phyloP scores from a whole-genome alignment of 345 rosid species.

The Lenwebbia sp. region DNA sequence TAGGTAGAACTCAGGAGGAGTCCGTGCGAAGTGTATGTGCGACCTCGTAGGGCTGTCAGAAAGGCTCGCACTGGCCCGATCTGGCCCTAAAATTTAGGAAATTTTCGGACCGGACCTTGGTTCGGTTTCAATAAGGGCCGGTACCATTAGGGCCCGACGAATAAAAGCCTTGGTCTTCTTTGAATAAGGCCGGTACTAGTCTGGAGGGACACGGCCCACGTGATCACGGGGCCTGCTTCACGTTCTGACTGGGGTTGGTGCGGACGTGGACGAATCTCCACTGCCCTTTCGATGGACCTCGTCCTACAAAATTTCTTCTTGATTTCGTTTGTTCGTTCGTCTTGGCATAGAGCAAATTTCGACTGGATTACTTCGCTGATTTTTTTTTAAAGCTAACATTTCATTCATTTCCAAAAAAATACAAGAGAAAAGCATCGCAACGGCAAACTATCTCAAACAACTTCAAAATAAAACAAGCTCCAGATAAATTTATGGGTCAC shows the following conservation, averaged over 20 bases:
- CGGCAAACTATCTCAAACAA: too few species aligned
- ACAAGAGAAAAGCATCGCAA: too few species aligned
- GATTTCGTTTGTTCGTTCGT: neutral
- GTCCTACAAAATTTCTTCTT: neutral
- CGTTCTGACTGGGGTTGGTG: neutral
- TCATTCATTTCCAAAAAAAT: too few species aligned
- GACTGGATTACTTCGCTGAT: neutral
- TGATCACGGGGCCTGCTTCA: neutral
- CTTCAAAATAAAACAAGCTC: too few species aligned
- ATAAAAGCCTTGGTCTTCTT: too few species aligned
- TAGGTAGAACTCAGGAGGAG: neutral
- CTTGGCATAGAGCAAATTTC: neutral
- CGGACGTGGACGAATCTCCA: neutral
- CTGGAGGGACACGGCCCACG: neutral
- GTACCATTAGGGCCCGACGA: too few species aligned
- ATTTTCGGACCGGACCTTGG: too few species aligned
- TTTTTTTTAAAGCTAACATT: neutral
- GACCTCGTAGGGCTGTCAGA: neutral
- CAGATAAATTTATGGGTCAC: too few species aligned
- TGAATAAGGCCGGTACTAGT: too few species aligned
- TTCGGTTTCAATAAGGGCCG: too few species aligned
- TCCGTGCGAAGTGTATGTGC: neutral
- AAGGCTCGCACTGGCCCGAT: too few species aligned
- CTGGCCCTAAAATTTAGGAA: too few species aligned
- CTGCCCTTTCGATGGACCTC: neutral